Base-by-base conservation (phyloP, 331 rosid species). In the Prunus yedoensis region DNA sequence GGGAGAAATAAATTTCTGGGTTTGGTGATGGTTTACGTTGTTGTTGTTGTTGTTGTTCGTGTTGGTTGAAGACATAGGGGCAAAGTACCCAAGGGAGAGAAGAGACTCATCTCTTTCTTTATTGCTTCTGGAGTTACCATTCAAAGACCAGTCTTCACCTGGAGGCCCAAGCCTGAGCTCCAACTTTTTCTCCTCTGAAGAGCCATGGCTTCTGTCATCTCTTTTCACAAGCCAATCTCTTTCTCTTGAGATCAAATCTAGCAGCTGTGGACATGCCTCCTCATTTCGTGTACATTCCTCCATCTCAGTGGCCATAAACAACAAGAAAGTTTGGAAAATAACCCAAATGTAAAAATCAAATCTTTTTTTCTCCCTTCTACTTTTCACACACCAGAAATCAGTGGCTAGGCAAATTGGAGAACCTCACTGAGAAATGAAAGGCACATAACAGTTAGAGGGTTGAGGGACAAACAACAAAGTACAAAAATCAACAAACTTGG, bases 151-250 rank as follows among this genome's bases (percentile, higher is more conserved):
- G 25, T 83, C 84, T 69, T 83, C 89, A 59, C 98, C 90, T 6
- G 98, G 97, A 49, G 97, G 97, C 65, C 85, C 98, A 67, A 92
- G 97, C 71, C 89, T 90, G 2, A 95, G 90, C 83, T 90, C 97
- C 8, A 92, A 84, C 66, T 87, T 90, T 28, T 85, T 86, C 78
- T 91, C 96, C 71, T 87, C 94, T 49, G 89, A 79, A 67, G 74
- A 77, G 71, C 80, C 81, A 52, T 76, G 85, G 79, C 79, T 81
- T 59, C 76, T 80, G 47, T 60, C 80, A 56, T 57, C 70, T 58
- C 66, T 79, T 69, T 27, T 86, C 85, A 66, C n/a, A 10, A 71
- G 71, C 91, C 96, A 92, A 68, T 85, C 90, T 56, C 84, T 81
- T 61, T 83, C 76, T 30, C 76, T 80, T 25, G 93, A 54, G 69